phyloP scores from a whole-genome alignment of 495 filamentous ascomycete genomes.

The Lasiosphaeriaceae sp. region DNA sequence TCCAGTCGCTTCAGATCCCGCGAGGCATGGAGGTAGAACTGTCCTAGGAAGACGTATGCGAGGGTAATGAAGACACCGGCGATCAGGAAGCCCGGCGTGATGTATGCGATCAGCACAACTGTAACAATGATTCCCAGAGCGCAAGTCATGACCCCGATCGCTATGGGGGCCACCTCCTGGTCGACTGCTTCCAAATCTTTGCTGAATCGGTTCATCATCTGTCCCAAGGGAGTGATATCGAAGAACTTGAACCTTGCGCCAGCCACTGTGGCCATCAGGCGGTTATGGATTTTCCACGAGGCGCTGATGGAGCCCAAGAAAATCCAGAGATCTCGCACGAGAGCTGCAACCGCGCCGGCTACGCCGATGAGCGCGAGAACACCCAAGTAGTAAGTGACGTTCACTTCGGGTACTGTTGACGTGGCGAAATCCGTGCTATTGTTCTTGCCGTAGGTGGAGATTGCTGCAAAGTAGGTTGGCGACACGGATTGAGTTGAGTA shows the following conservation, averaged over 20 bases:
- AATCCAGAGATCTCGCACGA: constrained; percentile 75
- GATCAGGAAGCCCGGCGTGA: constrained; percentile 90
- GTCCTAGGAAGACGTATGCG: constrained; percentile 77
- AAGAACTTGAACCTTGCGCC: constrained; percentile 96
- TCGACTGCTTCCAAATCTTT: constrained; percentile 95
- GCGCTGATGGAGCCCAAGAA: constrained; percentile 92
- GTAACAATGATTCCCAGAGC: constrained; percentile 72
- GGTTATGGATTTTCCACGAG: constrained; percentile 77
- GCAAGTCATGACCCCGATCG: constrained; percentile 59
- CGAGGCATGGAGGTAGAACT: constrained; percentile 86
- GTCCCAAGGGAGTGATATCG: constrained; percentile 91
- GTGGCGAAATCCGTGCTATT: constrained; percentile 14
- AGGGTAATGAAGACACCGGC: constrained; percentile 80
- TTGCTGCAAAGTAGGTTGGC: constrained; percentile 33
- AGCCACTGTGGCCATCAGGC: constrained; percentile 73
- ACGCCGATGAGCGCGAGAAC: constrained; percentile 79
- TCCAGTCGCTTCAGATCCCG: constrained; percentile 92
- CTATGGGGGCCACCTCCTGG: constrained; percentile 90
- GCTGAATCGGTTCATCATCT: constrained; percentile 98
- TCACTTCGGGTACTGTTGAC: constrained; percentile 51
- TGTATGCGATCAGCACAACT: constrained; percentile 82
- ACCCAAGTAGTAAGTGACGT: constrained; percentile 77
- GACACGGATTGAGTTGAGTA: constrained; percentile 27
- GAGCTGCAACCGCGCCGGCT: constrained; percentile 66
- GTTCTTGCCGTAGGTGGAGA: constrained; percentile 29